Base-by-base conservation (phyloP, 2,329 filamentous ascomycete species). In the Calonectria multiphialidica region DNA sequence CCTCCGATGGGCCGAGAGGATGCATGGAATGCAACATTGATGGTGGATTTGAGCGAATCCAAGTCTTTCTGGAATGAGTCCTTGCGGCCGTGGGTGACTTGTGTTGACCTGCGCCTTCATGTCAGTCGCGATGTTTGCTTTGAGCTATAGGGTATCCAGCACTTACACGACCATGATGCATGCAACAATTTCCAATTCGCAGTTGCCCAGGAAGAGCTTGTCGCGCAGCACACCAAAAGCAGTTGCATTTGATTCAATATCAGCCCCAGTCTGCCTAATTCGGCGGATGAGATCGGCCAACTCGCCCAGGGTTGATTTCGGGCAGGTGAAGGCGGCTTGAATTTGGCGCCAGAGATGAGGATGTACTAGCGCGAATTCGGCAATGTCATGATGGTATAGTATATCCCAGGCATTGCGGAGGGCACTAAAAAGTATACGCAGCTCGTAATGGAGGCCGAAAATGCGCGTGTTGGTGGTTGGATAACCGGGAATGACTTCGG, bases 131-230 rank as follows among this genome's bases (percentile, higher is more conserved):
- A 23, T 21, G 45, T 57, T 15, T 47, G 44, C n/a, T 25, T 9
- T 37, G 28, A 30, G 16, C 2, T 21, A 18, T 21, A 40, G 33
- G 21, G 30, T 2, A 21, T 9, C 13, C 28, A 28, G 8, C 21
- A 37, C 57, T 42, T 55, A 77, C 71, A 80, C 73, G 12, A 69
- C 76, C 57, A 81, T 78, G 7, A 78, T 75, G 30, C 76, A 75
- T 2, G 80, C 66, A 50, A 80, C 78, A 2, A 78, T 80, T 63
- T 80, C 79, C 44, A 81, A 64, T 3, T 77, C 77, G 49, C 73
- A 77, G 23, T 80, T 80, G 15, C 75, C 78, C 65, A 80, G 77
- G 57, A 78, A 74, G 37, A 81, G 75, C 59, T 76, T 78, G 69
- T 81, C 80, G 13, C 74, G 72, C 55, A 77, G 76, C 0, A 71